phyloP scores from a whole-genome alignment of 1,139 yeast species.

The Scheffersomyces cryptocercus region DNA sequence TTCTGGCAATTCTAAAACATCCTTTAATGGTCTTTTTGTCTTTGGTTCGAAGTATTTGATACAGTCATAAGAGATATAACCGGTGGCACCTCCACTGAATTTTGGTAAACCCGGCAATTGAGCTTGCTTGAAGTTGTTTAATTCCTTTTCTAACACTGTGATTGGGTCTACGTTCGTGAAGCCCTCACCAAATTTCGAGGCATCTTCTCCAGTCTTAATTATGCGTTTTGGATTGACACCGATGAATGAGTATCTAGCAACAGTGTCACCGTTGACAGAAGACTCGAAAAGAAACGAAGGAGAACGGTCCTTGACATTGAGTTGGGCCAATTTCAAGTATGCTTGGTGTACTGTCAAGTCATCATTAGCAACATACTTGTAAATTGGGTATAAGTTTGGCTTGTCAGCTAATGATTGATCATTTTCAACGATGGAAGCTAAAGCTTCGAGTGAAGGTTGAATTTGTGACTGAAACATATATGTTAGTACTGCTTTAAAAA shows the following conservation, averaged over 20 bases:
- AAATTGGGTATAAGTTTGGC: conserved; percentile 78
- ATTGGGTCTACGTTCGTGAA: conserved; percentile 70
- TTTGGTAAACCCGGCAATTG: conserved; percentile 79
- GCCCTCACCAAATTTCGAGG: conserved; percentile 31
- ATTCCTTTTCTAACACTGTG: conserved; percentile 68
- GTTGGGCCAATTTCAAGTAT: conserved; percentile 75
- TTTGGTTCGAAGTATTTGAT: conserved; percentile 94
- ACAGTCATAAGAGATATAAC: conserved; percentile 94
- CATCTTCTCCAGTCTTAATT: conserved; percentile 71
- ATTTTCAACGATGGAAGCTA: conserved; percentile 43
- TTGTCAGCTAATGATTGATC: conserved; percentile 19
- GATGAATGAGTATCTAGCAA: conserved; percentile 87
- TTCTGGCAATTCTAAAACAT: conserved; percentile 83
- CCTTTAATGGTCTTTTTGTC: conserved; percentile 72
- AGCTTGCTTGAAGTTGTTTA: conserved; percentile 65
- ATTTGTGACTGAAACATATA: conserved; percentile 30
- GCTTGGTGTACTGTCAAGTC: conserved; percentile 89
- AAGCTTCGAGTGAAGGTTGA: conserved; percentile 63
- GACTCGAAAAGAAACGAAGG: conserved; percentile 86
- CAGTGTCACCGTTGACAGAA: conserved; percentile 84
- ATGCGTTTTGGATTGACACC: conserved; percentile 83
- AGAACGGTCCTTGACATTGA: conserved; percentile 58
- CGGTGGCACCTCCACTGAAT: conserved; percentile 94
- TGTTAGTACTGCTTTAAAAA: no score
- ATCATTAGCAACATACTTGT: conserved; percentile 70